phyloP scores from a whole-genome alignment of 257 asterid species.

The Jaltomata sinuosa region DNA sequence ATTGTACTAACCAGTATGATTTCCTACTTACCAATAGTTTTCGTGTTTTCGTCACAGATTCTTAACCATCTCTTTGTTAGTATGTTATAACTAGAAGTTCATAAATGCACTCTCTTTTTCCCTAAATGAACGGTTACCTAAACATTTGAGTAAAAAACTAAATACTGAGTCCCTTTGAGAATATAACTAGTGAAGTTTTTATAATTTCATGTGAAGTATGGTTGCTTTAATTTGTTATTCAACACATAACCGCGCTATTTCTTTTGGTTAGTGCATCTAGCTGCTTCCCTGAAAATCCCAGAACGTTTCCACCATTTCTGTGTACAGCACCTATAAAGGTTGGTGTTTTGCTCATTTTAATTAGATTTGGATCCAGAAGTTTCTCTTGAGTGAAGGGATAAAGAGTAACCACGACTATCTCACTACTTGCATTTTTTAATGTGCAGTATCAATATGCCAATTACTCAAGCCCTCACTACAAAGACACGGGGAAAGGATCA shows the following conservation, averaged over 20 bases:
- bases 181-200: background rate
- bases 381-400: background rate
- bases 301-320: conserved; percentile 55
- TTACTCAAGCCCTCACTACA: conserved; percentile 51
- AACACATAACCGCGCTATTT: background rate
- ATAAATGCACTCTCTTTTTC: background rate
- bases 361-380: background rate
- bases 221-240: background rate
- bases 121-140: background rate
- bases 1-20: background rate
- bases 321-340: conserved; percentile 94
- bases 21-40: background rate
- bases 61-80: background rate
- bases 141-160: background rate
- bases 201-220: background rate
- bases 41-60: background rate
- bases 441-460: conserved; percentile 87
- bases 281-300: conserved; percentile 58
- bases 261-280: conserved; percentile 43
- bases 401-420: background rate
- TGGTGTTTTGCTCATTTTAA: background rate
- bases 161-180: background rate
- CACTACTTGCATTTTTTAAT: background rate
- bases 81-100: background rate
- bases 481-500: conserved; percentile 57